Base-by-base conservation (phyloP, 108 stramenopile genomes). In the Phaeodactylum tricornutum region DNA sequence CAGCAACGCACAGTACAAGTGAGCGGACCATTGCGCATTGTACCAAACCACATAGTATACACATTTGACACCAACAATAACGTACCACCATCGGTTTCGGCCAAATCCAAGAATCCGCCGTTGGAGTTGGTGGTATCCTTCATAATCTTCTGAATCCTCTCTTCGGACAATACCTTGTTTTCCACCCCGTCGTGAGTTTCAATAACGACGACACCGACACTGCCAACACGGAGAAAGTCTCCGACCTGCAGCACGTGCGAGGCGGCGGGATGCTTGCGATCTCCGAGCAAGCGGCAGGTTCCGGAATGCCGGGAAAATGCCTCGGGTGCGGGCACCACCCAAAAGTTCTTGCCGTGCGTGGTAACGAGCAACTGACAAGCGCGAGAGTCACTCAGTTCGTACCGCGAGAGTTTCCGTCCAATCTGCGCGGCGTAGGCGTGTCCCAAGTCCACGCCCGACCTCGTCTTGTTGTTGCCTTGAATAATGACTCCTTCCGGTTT, bases 301-400 rank as follows among this genome's bases (percentile, higher is more conserved):
- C 96, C 96, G 0, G 93, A 92, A 61, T 95, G 96, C 21, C 94
- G 86, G 33, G 84, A 87, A 61, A 97, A 97, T 1, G 91, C 90
- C 64, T 97, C 96, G 3, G 96, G 94, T 1, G 93, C 92, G n/a
- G 96, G 90, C 6, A 95, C 90, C 5, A 89, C 89, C 69, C 87
- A 92, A 57, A 84, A 97, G 39, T 68, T 77, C 52, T 94, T 83
- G 21, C 47, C 60, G 39, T 87, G 85, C 23, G 87, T 87, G 11
- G 87, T 83, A 11, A 95, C 86, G 29, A 95, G 62, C n/a, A 95
- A 53, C 52, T 92, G 86, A 69, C 84, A 90, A 30, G 88, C 88
- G 14, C 88, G 70, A 6, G 85, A 80, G 55, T 94, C 93, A 23
- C 67, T 69, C 8, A 93, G 65, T 57, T 87, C 85, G 58, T 87